Percentiles rank a stretch among this genome's conserved stretches.
Evolutionary conservation across 2,329 filamentous ascomycete genomes (phyloP).

Genomic region (Monosporascus ibericus): DNA sequence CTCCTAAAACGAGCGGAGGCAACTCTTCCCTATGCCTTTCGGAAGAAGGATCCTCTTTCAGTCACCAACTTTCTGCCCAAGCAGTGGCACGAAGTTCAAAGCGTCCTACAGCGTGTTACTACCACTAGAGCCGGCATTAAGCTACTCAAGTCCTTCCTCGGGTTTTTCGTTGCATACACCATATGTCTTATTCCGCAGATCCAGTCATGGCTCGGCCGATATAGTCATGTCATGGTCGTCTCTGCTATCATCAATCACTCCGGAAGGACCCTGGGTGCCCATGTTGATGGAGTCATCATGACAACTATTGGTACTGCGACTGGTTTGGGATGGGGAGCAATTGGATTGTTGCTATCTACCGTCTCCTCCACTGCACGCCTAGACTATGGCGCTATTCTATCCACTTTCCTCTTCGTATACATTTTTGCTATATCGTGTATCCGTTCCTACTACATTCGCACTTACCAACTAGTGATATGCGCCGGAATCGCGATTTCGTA

Average conservation of each 20-base stretch:
- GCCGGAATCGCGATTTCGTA: slow-evolving; percentile 51
- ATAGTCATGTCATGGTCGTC: slow-evolving; percentile 50
- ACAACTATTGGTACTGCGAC: slow-evolving; percentile 47
- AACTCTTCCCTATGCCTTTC: slow-evolving; percentile 41
- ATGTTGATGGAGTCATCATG: slow-evolving; percentile 48
- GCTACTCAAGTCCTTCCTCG: slow-evolving; percentile 47
- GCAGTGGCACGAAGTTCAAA: slow-evolving; percentile 39
- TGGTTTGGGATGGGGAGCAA: slow-evolving; percentile 49
- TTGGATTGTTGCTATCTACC: slow-evolving; percentile 49
- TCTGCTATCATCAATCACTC: slow-evolving; percentile 55
- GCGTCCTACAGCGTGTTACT: slow-evolving; percentile 33
- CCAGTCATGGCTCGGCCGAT: slow-evolving; percentile 44
- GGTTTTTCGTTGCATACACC: slow-evolving; percentile 50
- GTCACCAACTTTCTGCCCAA: slow-evolving; percentile 39
- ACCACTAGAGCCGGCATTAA: slow-evolving; percentile 46
- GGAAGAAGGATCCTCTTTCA: slow-evolving; percentile 41
- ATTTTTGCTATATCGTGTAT: slow-evolving; percentile 45
- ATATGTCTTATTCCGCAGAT: slow-evolving; percentile 46
- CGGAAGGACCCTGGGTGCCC: slow-evolving; percentile 48
- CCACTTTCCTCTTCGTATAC: slow-evolving; percentile 47
- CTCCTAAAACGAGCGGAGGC: slow-evolving; percentile 34
- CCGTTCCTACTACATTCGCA: slow-evolving; percentile 48
- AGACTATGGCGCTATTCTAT: slow-evolving; percentile 50
- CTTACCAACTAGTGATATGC: slow-evolving; percentile 49
- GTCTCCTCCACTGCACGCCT: slow-evolving; percentile 36